phyloP scores from a whole-genome alignment of 768 basidiomycete genomes.

The Tubosaeta brunneosetosa region DNA sequence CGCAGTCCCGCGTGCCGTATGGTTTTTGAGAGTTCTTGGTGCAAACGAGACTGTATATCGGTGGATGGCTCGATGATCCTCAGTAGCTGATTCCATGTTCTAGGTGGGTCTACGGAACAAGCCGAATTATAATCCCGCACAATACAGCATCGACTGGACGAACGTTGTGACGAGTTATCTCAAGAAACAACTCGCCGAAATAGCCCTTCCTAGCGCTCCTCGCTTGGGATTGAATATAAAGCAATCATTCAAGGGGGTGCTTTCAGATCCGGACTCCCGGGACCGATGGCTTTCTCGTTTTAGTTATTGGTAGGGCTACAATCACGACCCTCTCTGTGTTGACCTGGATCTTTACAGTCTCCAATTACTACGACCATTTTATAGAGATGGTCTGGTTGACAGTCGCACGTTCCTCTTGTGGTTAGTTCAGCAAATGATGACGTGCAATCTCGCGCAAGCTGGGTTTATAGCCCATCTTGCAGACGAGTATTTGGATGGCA shows the following conservation, averaged over 20 bases:
- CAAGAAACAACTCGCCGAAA: slow-evolving; percentile 78
- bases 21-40: slow-evolving; percentile 84
- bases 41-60: slow-evolving; percentile 72
- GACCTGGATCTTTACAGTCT: slow-evolving; percentile 41
- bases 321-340: not conserved
- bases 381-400: slow-evolving; percentile 77
- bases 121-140: slow-evolving; percentile 73
- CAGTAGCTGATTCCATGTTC: not conserved
- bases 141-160: slow-evolving; percentile 84
- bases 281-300: slow-evolving; percentile 78
- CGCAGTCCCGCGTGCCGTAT: slow-evolving; percentile 76
- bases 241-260: slow-evolving; percentile 76
- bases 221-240: slow-evolving; percentile 76
- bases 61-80: not conserved
- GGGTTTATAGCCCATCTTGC: slow-evolving; percentile 71
- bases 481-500: slow-evolving; percentile 74
- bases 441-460: slow-evolving; percentile 76
- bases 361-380: slow-evolving; percentile 68
- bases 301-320: slow-evolving; percentile 57
- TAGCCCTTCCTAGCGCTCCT: slow-evolving; percentile 74
- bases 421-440: slow-evolving; percentile 73
- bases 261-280: slow-evolving; percentile 65
- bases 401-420: slow-evolving; percentile 71
- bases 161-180: slow-evolving; percentile 75
- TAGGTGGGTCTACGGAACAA: slow-evolving; percentile 75